Percentiles rank a stretch among this genome's conserved stretches.
Evolutionary conservation across 148 eudicot genomes (phyloP).

Genomic region (Agrostemma githago): DNA sequence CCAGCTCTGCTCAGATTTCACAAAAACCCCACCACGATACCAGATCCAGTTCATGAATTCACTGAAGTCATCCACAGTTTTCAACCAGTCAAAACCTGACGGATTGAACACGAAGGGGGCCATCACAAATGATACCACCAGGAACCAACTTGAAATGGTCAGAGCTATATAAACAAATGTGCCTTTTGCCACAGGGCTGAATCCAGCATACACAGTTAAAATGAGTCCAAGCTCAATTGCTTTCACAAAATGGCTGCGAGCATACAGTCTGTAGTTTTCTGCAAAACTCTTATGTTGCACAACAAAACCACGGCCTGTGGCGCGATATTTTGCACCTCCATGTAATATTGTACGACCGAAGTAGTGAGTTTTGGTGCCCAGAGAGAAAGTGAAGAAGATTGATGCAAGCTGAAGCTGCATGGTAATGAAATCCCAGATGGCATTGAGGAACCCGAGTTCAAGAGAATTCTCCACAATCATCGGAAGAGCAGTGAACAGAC

Average conservation of each 20-base stretch:
- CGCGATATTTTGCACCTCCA: slow-evolving; percentile 92
- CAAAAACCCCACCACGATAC: slow-evolving; percentile 78
- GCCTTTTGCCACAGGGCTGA: slow-evolving; percentile 69
- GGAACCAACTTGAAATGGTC: slow-evolving; percentile 87
- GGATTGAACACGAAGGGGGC: slow-evolving; percentile 92
- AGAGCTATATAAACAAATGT: slow-evolving; percentile 76
- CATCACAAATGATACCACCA: slow-evolving; percentile 77
- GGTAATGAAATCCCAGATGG: slow-evolving; percentile 81
- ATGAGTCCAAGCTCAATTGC: slow-evolving; percentile 85
- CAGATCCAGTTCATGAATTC: slow-evolving; percentile 94
- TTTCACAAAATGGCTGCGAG: slow-evolving; percentile 86
- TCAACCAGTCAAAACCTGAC: slow-evolving; percentile 91
- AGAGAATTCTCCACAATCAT: slow-evolving; percentile 83
- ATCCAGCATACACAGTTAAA: slow-evolving; percentile 68
- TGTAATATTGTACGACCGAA: slow-evolving; percentile 90
- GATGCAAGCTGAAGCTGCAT: slow-evolving; percentile 90
- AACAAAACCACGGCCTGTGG: slow-evolving; percentile 95
- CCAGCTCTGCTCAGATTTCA: slow-evolving; percentile 86
- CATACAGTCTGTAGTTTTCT: slow-evolving; percentile 76
- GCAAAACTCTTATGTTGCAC: slow-evolving; percentile 86
- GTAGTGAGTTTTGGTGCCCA: slow-evolving; percentile 90
- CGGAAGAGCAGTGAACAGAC: slow-evolving; percentile 81
- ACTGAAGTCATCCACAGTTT: slow-evolving; percentile 84
- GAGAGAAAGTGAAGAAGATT: slow-evolving; percentile 77
- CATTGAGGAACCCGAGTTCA: slow-evolving; percentile 76